Percentiles rank a stretch among this genome's conserved stretches.
phyloP scores from a whole-genome alignment of 257 asterid genomes.

The Solanum lignicaule region DNA sequence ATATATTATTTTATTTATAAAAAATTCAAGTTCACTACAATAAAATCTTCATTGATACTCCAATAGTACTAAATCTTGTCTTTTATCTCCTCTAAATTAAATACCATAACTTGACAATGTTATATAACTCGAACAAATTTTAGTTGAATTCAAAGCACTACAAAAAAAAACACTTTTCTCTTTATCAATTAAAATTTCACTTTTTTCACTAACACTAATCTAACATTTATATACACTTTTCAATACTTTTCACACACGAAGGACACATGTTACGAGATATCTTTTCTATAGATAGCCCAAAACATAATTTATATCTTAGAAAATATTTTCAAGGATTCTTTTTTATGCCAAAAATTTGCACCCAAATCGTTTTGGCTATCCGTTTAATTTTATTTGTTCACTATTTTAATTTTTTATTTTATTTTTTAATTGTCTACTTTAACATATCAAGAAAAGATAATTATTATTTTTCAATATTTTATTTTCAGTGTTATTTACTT shows the following conservation, averaged over 20 bases:
- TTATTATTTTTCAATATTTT: too few species aligned
- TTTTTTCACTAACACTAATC: not conserved
- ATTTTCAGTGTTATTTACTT: too few species aligned
- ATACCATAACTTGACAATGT: too few species aligned
- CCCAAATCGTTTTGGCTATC: too few species aligned
- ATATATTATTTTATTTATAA: too few species aligned
- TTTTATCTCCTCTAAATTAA: too few species aligned
- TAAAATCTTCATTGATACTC: not conserved
- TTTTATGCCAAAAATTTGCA: not conserved
- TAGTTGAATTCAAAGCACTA: too few species aligned
- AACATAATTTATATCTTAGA: not conserved
- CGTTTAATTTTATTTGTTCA: too few species aligned
- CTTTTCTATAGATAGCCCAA: not conserved
- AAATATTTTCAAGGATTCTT: not conserved
- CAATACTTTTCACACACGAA: not conserved
- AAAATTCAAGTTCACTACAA: rapidly evolving
- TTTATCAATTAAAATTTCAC: not conserved
- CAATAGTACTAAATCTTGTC: not conserved
- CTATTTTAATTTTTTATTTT: too few species aligned
- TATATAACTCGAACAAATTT: too few species aligned
- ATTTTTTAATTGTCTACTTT: too few species aligned
- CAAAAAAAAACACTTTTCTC: not conserved
- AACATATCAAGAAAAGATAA: too few species aligned
- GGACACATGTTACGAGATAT: not conserved
- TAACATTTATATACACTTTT: not conserved